These are phyloP conservation scores for Pueraria montana DNA, from an alignment of 306 rosid species.

Conservation along the genomic window DNA sequence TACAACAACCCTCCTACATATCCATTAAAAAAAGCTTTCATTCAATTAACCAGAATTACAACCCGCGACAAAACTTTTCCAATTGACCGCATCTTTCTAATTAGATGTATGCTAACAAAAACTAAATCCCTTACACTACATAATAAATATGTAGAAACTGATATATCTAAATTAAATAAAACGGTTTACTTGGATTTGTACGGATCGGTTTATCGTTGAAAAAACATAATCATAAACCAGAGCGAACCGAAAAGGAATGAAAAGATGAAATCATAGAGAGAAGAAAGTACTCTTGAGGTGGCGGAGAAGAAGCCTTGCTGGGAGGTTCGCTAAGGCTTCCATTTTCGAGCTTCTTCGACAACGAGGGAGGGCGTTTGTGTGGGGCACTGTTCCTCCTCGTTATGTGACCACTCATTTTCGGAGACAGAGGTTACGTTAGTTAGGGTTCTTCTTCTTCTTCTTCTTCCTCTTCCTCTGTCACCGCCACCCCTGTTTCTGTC, in stretches of 20 bases:
- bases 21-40: conserved; percentile 6
- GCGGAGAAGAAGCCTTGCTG: conserved; percentile 79
- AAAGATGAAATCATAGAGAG: not conserved
- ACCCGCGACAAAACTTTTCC: not conserved
- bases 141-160: not conserved
- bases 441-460: conserved; percentile 34
- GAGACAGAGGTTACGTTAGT: not conserved
- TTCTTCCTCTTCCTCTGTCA: not conserved
- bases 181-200: not conserved
- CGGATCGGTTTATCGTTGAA: not conserved
- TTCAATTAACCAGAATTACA: not conserved
- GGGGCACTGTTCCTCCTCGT: conserved; percentile 60
- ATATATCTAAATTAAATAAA: not conserved
- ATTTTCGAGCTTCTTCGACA: conserved; percentile 66
- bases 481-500: conserved; percentile 20
- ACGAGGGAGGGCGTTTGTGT: conserved; percentile 66
- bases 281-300: conserved; percentile 53
- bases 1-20: conserved; percentile 6
- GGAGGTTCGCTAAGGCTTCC: conserved; percentile 60
- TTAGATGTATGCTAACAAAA: not conserved
- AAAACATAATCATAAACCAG: not conserved
- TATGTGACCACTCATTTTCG: conserved; percentile 73
- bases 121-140: conserved; percentile 16
- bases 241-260: not conserved
- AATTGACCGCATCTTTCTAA: not conserved